Conservation (phyloP, 2,329 filamentous ascomycete genomes). For the Cryphonectria radicalis region DNA sequence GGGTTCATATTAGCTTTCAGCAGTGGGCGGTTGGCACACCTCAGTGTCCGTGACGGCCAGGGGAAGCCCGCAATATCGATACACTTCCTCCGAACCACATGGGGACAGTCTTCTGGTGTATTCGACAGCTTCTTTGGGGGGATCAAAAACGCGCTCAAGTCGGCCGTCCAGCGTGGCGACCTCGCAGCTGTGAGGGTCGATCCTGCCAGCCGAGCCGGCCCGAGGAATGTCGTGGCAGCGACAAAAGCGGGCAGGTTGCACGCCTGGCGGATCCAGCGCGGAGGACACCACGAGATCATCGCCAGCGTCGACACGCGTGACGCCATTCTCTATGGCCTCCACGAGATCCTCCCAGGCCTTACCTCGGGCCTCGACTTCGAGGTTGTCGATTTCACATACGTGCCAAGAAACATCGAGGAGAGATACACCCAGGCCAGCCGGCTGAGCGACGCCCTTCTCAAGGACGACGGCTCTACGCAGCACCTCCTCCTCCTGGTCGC, state of each 20-base stretch:
- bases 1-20: conserved; percentile 87
- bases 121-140: conserved; percentile 73
- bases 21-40: conserved; percentile 82
- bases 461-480: conserved; percentile 56
- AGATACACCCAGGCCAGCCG: conserved; percentile 56
- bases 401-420: conserved; percentile 55
- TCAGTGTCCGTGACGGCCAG: conserved; percentile 84
- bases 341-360: conserved; percentile 54
- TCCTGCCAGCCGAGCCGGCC: conserved; percentile 72
- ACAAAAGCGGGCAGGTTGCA: conserved; percentile 79
- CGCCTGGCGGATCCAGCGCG: conserved; percentile 87
- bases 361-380: conserved; percentile 66
- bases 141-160: conserved; percentile 75
- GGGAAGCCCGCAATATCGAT: conserved; percentile 81
- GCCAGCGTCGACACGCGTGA: conserved; percentile 73
- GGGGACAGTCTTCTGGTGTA: conserved; percentile 55
- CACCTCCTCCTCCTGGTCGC: conserved; percentile 67
- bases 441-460: conserved; percentile 54
- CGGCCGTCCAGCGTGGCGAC: conserved; percentile 72
- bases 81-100: conserved; percentile 71
- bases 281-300: conserved; percentile 77
- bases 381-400: conserved; percentile 79
- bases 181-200: conserved; percentile 81
- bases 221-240: conserved; percentile 81
- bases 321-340: conserved; percentile 65